Evolutionary conservation across 768 basidiomycete genomes (phyloP).

Genomic region (Suillus ampliporus): DNA sequence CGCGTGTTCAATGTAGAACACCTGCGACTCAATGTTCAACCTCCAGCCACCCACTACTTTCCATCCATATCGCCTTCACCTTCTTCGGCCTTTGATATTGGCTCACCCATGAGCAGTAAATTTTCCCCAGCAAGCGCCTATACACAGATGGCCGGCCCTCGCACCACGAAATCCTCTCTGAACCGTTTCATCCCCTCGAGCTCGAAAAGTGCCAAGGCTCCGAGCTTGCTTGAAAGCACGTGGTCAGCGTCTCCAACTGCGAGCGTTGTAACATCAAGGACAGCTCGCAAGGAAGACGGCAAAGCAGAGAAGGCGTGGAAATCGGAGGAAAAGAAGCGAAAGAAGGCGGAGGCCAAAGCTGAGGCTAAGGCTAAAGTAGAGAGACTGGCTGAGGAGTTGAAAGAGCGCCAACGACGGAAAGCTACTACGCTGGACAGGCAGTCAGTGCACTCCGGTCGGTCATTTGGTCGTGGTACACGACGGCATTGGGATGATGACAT

Average conservation of each 20-base stretch:
- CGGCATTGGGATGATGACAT: conserved; percentile 28
- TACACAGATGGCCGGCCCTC: not conserved
- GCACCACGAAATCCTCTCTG: conserved; percentile 26
- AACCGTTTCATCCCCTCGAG: conserved; percentile 34
- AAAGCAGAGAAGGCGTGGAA: conserved; percentile 50
- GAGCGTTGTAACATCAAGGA: conserved; percentile 17
- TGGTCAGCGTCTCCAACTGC: conserved; percentile 25
- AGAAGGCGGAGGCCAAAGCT: conserved; percentile 48
- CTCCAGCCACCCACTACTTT: conserved; percentile 18
- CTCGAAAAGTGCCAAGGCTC: conserved; percentile 21
- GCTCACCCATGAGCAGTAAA: conserved; percentile 5
- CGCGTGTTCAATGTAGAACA: conserved; percentile 33
- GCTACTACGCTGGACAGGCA: conserved; percentile 33
- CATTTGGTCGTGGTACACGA: conserved; percentile 23
- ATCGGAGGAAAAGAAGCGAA: conserved; percentile 48
- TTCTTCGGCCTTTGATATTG: conserved; percentile 18
- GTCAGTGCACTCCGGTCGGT: conserved; percentile 36
- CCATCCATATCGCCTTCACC: conserved; percentile 23
- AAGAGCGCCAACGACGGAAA: conserved; percentile 42
- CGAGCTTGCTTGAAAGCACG: conserved; percentile 13
- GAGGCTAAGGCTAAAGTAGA: conserved; percentile 45
- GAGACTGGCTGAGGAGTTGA: conserved; percentile 51
- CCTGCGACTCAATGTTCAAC: conserved; percentile 37
- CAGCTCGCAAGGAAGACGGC: conserved; percentile 29
- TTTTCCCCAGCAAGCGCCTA: conserved; percentile 8